Evolutionary conservation across 805 yeast genomes (phyloP).

Genomic region (Naumovozyma baii): DNA sequence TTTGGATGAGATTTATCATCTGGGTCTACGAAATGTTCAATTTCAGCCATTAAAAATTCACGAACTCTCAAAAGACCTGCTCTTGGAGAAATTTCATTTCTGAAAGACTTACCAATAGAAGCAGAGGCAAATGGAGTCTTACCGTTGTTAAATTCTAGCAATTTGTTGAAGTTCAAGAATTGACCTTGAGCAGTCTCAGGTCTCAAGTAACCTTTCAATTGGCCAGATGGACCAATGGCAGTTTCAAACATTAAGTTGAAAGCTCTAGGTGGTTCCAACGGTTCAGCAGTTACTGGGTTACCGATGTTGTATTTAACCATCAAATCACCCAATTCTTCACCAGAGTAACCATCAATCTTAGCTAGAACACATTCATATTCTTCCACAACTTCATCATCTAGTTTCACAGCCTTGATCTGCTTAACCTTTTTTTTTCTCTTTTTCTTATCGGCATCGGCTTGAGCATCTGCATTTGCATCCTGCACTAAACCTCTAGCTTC

Average conservation of each 20-base stretch:
- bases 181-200: conserved; percentile 99
- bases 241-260: conserved; percentile 99
- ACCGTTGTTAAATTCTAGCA: conserved; percentile 88
- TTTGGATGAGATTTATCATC: conserved; percentile 71
- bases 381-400: conserved; percentile 66
- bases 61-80: conserved; percentile 96
- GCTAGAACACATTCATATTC: conserved; percentile 86
- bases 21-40: conserved; percentile 97
- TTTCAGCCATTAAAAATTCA: conserved; percentile 98
- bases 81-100: conserved; percentile 98
- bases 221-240: conserved; percentile 98
- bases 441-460: conserved; percentile 71
- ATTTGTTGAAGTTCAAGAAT: conserved; percentile 87
- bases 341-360: conserved; percentile 90
- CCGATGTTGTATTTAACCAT: conserved; percentile 74
- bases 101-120: conserved; percentile 94
- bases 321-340: conserved; percentile 82
- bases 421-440: conserved; percentile 94
- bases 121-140: conserved; percentile 99
- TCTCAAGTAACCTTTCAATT: conserved; percentile 86
- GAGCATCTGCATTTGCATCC: conserved; percentile 51
- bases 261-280: conserved; percentile 82
- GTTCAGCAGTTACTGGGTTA: conserved; percentile 85
- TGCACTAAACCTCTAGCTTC: conserved; percentile 82
- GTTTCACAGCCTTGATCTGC: conserved; percentile 80